Percentiles rank a stretch among this genome's conserved stretches.
Conservation (phyloP, 306 rosid genomes). For the Gastrolobium villosum region DNA sequence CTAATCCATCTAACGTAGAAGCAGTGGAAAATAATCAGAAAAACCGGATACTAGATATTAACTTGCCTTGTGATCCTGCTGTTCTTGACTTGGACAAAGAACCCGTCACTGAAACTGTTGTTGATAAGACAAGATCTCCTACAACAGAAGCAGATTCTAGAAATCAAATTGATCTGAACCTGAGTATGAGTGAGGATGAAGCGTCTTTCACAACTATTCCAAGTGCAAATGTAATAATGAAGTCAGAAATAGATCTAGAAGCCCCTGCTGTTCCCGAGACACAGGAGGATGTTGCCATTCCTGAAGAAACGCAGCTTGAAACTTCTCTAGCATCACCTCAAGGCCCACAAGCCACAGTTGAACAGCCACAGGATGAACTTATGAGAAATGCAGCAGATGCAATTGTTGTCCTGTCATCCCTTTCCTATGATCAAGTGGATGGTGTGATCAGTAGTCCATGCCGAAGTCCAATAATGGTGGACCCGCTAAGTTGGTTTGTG, state of each 20-base stretch:
- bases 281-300: slow-evolving; percentile 57
- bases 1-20: slow-evolving; percentile 50
- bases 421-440: slow-evolving; percentile 46
- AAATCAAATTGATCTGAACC: slow-evolving; percentile 81
- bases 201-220: slow-evolving; percentile 59
- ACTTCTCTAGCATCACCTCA: slow-evolving; percentile 44
- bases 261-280: slow-evolving; percentile 62
- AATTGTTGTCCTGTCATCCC: slow-evolving; percentile 75
- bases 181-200: slow-evolving; percentile 78
- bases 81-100: slow-evolving; percentile 62
- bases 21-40: slow-evolving; percentile 53
- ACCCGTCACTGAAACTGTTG: slow-evolving; percentile 47
- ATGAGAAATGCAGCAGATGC: slow-evolving; percentile 80
- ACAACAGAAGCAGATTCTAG: slow-evolving; percentile 52
- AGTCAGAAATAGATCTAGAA: slow-evolving; percentile 79
- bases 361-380: slow-evolving; percentile 63
- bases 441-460: slow-evolving; percentile 50
- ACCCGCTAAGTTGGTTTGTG: slow-evolving; percentile 79
- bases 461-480: slow-evolving; percentile 55
- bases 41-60: slow-evolving; percentile 68
- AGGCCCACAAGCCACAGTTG: slow-evolving; percentile 46
- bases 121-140: slow-evolving; percentile 55
- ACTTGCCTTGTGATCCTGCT: slow-evolving; percentile 79
- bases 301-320: slow-evolving; percentile 58
- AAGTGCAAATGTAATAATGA: slow-evolving; percentile 48